Percentiles rank a stretch among this genome's conserved stretches.
phyloP scores from a whole-genome alignment of 805 yeast genomes.

The Nakazawaea ishiwadae region DNA sequence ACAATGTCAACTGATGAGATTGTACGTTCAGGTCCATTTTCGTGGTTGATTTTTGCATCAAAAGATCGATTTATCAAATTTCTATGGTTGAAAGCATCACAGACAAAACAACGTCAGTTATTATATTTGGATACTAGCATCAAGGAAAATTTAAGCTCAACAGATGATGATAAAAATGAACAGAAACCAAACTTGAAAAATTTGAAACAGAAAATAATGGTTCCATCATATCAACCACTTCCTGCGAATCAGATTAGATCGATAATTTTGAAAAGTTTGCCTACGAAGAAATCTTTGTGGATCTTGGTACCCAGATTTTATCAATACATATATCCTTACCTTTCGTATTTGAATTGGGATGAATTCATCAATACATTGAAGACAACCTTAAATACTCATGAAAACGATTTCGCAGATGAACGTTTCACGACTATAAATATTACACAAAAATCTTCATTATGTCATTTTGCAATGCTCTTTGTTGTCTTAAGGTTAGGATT shows the following conservation, averaged over 20 bases:
- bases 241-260: background rate
- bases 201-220: conserved; percentile 1
- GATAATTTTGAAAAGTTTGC: conserved; percentile 32
- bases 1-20: conserved; percentile 8
- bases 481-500: conserved; percentile 39
- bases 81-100: conserved; percentile 9
- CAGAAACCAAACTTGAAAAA: background rate
- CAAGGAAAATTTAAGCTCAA: background rate
- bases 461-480: conserved; percentile 39
- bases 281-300: conserved; percentile 41
- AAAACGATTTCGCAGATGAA: conserved; percentile 24
- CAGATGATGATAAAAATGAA: background rate
- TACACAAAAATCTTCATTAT: conserved; percentile 41
- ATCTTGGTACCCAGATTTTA: conserved; percentile 39
- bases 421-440: conserved; percentile 27
- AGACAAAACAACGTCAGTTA: conserved; percentile 7
- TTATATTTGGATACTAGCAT: conserved; percentile 4
- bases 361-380: conserved; percentile 25
- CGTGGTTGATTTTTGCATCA: conserved; percentile 11
- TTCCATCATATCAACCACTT: conserved; percentile 9
- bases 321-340: conserved; percentile 38
- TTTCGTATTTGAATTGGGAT: conserved; percentile 40
- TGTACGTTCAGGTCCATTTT: conserved; percentile 9
- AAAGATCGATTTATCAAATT: conserved; percentile 9
- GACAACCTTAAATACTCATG: conserved; percentile 32